Conservation (phyloP, 2,329 filamentous ascomycete species). For the Penicillium fuscoglaucum region DNA sequence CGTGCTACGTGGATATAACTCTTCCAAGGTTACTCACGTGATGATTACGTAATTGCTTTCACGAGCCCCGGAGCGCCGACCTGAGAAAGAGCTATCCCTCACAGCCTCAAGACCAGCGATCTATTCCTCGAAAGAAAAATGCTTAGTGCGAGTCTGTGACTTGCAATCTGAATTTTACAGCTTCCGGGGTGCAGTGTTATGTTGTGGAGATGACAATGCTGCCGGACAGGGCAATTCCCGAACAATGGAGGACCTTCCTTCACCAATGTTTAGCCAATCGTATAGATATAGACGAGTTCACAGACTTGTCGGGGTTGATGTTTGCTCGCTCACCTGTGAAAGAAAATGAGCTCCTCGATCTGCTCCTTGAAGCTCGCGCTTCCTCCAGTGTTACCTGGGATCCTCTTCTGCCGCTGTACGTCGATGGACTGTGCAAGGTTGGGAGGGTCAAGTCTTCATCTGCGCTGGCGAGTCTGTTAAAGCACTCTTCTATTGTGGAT, state of each 20-base stretch:
- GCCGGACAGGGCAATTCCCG: conserved; percentile 26
- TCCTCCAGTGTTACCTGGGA: conserved; percentile 41
- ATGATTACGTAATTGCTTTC: neutral
- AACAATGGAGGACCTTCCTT: conserved; percentile 43
- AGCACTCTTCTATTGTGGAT: conserved; percentile 39
- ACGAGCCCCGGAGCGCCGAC: neutral
- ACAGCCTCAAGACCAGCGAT: neutral
- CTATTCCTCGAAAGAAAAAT: conserved; percentile 1
- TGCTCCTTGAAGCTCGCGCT: conserved; percentile 37
- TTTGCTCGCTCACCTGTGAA: conserved; percentile 33
- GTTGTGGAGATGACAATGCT: conserved; percentile 15
- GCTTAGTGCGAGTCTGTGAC: neutral
- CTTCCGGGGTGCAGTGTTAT: conserved; percentile 13
- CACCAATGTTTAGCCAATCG: conserved; percentile 39
- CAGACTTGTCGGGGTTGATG: conserved; percentile 38
- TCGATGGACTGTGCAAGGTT: conserved; percentile 40
- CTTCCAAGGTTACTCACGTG: neutral
- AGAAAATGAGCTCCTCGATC: conserved; percentile 36
- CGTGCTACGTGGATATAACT: fast-evolving
- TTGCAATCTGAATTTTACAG: neutral
- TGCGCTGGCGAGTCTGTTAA: conserved; percentile 36
- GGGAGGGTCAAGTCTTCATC: conserved; percentile 36
- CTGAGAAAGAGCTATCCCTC: conserved; percentile 4
- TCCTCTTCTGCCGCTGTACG: conserved; percentile 44
- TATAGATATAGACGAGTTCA: conserved; percentile 42